Percentiles rank a stretch among this genome's conserved stretches.
These are phyloP conservation scores for Crucihimalaya himalaica DNA, from an alignment of 345 rosid genomes.

Conservation along the genomic window DNA sequence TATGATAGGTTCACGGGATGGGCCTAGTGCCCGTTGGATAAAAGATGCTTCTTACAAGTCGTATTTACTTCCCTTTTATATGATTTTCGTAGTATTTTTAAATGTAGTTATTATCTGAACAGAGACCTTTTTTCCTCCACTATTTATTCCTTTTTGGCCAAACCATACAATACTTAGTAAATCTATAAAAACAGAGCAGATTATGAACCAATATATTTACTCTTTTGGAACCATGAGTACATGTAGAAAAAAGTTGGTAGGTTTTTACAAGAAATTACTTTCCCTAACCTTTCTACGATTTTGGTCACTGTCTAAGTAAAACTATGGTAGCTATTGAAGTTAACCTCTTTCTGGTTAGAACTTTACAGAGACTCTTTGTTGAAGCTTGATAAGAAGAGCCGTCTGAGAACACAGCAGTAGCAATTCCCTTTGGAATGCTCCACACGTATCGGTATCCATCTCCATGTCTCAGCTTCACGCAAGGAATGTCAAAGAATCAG, in stretches of 20 bases:
- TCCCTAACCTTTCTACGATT: slow-evolving; percentile 9
- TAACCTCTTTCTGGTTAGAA: slow-evolving; percentile 14
- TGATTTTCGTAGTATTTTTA: background rate
- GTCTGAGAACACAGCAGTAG: slow-evolving; percentile 11
- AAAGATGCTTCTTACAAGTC: background rate
- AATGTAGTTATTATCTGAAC: background rate
- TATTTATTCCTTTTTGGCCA: background rate
- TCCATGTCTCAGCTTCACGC: slow-evolving; percentile 14
- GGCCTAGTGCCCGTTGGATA: background rate
- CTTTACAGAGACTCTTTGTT: slow-evolving; percentile 19
- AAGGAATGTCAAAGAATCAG: background rate
- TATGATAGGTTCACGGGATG: slow-evolving; percentile 27
- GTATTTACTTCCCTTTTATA: too few relatives aligned
- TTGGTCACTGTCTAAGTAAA: slow-evolving; percentile 13
- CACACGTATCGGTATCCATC: background rate
- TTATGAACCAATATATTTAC: background rate
- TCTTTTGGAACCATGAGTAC: slow-evolving; percentile 10
- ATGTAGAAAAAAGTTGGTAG: background rate
- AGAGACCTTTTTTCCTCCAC: background rate
- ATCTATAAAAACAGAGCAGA: background rate
- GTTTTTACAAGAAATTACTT: slow-evolving; percentile 12
- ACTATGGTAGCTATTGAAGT: background rate
- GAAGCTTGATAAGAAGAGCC: slow-evolving; percentile 20
- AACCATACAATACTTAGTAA: background rate
- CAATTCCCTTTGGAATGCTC: background rate